Conservation (phyloP, 179 eudicot genomes). For the Carnegiea gigantea region DNA sequence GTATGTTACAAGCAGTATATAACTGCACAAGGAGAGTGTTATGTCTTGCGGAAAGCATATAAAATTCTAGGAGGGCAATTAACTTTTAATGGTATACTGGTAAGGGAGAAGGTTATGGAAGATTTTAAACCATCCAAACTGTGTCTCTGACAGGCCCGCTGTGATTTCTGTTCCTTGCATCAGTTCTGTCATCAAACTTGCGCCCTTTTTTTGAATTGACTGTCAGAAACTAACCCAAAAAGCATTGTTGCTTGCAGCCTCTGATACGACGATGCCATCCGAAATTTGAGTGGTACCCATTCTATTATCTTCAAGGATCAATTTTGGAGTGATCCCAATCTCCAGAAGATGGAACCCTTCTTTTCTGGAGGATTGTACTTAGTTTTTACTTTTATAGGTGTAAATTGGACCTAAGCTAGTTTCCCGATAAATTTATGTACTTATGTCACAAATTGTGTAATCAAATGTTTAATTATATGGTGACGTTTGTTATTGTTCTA, state of each 20-base stretch:
- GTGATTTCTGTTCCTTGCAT: not conserved
- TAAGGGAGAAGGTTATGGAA: no score
- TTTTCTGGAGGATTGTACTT: not conserved
- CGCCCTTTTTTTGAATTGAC: no score
- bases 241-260: constrained; percentile 18
- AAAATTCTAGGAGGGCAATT: no score
- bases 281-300: not conserved
- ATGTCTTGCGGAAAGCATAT: no score
- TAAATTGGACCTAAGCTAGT: not conserved
- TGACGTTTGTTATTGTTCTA: not conserved
- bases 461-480: not conserved
- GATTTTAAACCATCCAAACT: no score
- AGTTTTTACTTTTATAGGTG: not conserved
- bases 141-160: no score
- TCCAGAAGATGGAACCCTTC: not conserved
- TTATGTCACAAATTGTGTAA: not conserved
- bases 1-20: no score
- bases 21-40: no score
- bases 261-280: constrained; percentile 6
- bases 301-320: constrained; percentile 1
- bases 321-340: constrained; percentile 11
- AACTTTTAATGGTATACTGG: no score
- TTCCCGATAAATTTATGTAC: not conserved
- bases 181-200: no score
- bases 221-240: not conserved